phyloP scores from a whole-genome alignment of 495 filamentous ascomycete genomes.

The Aspergillus panamensis region DNA sequence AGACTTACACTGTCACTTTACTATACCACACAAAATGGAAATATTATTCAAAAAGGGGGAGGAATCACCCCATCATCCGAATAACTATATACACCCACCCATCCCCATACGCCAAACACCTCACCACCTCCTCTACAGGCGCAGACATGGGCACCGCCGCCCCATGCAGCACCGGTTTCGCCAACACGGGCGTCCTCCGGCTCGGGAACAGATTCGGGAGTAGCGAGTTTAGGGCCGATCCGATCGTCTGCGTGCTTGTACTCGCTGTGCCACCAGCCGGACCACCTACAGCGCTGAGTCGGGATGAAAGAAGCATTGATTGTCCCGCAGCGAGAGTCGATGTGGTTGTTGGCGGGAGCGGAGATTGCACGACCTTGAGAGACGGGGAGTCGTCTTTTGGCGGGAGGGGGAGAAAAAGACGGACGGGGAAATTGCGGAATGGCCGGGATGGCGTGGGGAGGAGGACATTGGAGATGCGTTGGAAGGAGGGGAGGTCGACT shows the following conservation, averaged over 20 bases:
- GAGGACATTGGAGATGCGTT: slow-evolving; percentile 70
- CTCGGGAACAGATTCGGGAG: slow-evolving; percentile 86
- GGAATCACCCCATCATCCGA: slow-evolving; percentile 58
- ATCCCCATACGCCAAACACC: slow-evolving; percentile 80
- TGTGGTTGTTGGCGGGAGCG: slow-evolving; percentile 49
- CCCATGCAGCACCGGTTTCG: slow-evolving; percentile 88
- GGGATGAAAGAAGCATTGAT: slow-evolving; percentile 25
- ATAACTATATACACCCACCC: slow-evolving; percentile 88
- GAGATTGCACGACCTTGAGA: slow-evolving; percentile 67
- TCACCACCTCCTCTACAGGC: slow-evolving; percentile 79
- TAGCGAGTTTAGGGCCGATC: slow-evolving; percentile 69
- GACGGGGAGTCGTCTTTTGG: slow-evolving; percentile 38
- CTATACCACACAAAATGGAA: no score
- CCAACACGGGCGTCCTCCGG: slow-evolving; percentile 78
- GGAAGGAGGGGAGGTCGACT: slow-evolving; percentile 74
- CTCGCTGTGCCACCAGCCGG: neutral
- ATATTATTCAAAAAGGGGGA: no score
- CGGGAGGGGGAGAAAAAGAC: slow-evolving; percentile 81
- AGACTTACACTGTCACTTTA: no score
- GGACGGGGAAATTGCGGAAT: slow-evolving; percentile 77
- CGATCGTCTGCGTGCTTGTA: slow-evolving; percentile 63
- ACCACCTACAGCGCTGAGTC: slow-evolving; percentile 18
- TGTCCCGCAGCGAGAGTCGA: slow-evolving; percentile 28
- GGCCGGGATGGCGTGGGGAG: slow-evolving; percentile 68
- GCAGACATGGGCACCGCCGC: slow-evolving; percentile 77